A percentile compares a stretch with the other conserved stretches of the same genome.
phyloP scores from a whole-genome alignment of 2,329 filamentous ascomycete species.

The Leptoxyphium fumago region DNA sequence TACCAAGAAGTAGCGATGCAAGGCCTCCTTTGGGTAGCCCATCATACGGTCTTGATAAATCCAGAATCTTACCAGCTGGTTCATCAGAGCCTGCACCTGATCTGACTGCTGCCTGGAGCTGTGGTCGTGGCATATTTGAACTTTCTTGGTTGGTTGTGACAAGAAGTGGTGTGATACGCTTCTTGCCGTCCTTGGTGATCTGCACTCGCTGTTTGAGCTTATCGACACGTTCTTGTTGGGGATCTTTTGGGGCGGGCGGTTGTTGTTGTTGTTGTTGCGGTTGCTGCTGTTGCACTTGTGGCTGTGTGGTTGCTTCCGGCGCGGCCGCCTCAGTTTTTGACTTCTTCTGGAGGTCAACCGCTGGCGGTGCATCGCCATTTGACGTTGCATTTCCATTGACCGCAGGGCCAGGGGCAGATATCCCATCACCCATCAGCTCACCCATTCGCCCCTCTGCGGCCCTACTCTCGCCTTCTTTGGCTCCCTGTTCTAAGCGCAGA shows the following conservation, averaged over 20 bases:
- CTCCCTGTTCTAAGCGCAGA: conserved; percentile 59
- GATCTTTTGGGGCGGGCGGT: conserved; percentile 29
- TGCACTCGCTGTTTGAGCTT: conserved; percentile 82
- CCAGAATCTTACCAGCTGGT: conserved; percentile 54
- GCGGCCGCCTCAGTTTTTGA: conserved; percentile 5
- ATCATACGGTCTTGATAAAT: conserved; percentile 87
- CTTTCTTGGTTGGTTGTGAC: conserved; percentile 70
- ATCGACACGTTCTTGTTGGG: conserved; percentile 45
- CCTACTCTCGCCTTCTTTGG: conserved; percentile 78
- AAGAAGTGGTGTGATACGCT: conserved; percentile 80
- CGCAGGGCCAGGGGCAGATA: conserved; percentile 35
- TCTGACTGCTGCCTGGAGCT: conserved; percentile 64
- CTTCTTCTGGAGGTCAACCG: conserved; percentile 8
- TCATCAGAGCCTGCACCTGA: conserved; percentile 31
- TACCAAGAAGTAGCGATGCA: conserved; percentile 72
- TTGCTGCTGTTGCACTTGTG: conserved; percentile 17
- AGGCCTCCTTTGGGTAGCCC: conserved; percentile 83
- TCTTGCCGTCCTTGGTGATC: conserved; percentile 92
- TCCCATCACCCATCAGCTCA: conserved; percentile 84
- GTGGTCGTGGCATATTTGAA: conserved; percentile 77
- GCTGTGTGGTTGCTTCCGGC: conserved; percentile 31
- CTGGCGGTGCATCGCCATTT: conserved; percentile 30
- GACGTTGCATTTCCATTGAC: conserved; percentile 19
- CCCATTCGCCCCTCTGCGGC: conserved; percentile 94
- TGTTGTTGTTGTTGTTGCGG: too few species aligned